Evolutionary conservation across 2,329 filamentous ascomycete genomes (phyloP), one percentile per base, ranked within the genome.

Genomic region (Graphium sp.): DNA sequence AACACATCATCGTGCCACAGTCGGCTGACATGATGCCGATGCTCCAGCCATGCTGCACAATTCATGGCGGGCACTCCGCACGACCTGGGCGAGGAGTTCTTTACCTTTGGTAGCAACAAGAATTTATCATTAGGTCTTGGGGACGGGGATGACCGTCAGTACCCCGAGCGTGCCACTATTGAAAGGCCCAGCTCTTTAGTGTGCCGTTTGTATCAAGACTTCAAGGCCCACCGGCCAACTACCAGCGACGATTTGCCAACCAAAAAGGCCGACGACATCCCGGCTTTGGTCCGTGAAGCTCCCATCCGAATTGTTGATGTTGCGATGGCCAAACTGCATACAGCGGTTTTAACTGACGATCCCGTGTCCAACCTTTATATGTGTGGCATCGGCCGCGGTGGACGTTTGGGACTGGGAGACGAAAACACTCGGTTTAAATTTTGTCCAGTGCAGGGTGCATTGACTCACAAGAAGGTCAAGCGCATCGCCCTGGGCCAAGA

Each of bases 91-190:
- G 82, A 93, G 42, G 89, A 98, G 45, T 57, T 94, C 1, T 95
- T 83, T 43, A 77, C 83, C 1, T 94, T 95, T 51, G 89, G 89
- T 28, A 95, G 85, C 52, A 98, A 94, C 53, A 91, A 89, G 45
- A 98, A 98, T 40, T 55, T 92, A 7, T 89, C 81, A 0, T 66
- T 98, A 14, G 89, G 89, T 2, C 76, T 95, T 34, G 85, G 85
- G n/a, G 85, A 98, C 45, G 78, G 91, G 42, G 84, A 94, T 47
- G 87, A 98, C 45, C 74, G 89, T 4, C 85, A 95, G 37, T 92
- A 78, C 42, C 89, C 89, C 0, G 89, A 95, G 47, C 77, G 83
- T 7, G 72, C 94, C 8, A 58, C 63, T 18, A 51, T 95, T 19
- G 68, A 72, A 31, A 72, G 87, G 11, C 83, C 89, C 0, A 74